Evolutionary conservation across 768 basidiomycete genomes (phyloP), one percentile per base, ranked within the genome.

Genomic region (Leccinum olivaceopallidum): DNA sequence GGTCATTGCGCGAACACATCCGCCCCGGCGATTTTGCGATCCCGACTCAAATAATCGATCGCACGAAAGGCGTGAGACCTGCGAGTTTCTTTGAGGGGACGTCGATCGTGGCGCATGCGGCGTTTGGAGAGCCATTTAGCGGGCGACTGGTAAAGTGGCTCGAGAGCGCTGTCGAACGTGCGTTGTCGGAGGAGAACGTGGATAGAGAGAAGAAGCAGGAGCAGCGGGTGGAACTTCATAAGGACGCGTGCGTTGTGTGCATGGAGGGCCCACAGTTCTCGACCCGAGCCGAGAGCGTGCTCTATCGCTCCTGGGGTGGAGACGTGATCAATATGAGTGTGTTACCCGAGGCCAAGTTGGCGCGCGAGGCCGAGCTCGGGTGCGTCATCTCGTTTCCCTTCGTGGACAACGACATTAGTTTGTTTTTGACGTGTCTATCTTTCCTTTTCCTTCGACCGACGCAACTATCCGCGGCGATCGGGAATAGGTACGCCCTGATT

Each of bases 251-350:
- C 20, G 85, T 98, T 59, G 89, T 98, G 53, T 95, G 93, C 71
- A 98, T 98, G 94, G 95, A 98, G 72, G 95, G 95, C 53, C 92
- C 92, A 34, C 94, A 95, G 76, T 99, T 99, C 80, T 96, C 94
- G 58, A 99, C 96, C n/a, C 80, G 96, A 39, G 96, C 96, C 18
- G 96, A 99, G 83, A 95, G 92, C 69, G 68, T 83, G 68, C 94
- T 97, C 95, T 97, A 98, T 74, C 82, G 94, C 22, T 81, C 82
- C 52, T 95, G 92, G 90, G 96, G 96, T 9, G 92, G 86, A 6
- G 93, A 96, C 73, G 77, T 96, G 70, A 95, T 96, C 77, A 95
- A 98, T 75, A 99, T 99, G 96, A 96, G 92, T 60, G 92, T 92
- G 44, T 78, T 98, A 28, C 97, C 97, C 2, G 96, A 99, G 77